Percentiles rank a stretch among this genome's conserved stretches.
These are phyloP conservation scores for Coccomyxa subellipsoidea DNA, from an alignment of 163 green algal species.

Conservation along the genomic window DNA sequence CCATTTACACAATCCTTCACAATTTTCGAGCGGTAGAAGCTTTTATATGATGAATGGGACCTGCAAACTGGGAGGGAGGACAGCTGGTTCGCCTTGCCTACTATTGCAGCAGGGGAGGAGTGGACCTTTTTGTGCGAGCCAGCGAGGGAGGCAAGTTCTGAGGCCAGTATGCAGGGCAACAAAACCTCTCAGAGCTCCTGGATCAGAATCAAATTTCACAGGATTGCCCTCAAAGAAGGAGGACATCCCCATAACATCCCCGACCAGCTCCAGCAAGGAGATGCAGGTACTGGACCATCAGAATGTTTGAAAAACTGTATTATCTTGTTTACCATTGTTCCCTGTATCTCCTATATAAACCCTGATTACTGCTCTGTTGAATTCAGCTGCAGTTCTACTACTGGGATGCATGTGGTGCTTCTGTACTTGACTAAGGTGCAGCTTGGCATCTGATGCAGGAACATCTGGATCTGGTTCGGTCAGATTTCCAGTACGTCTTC, in stretches of 20 bases:
- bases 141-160: not conserved
- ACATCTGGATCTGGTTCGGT: constrained; percentile 19
- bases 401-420: not conserved
- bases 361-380: not conserved
- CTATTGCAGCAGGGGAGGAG: not conserved
- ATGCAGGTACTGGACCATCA: constrained; percentile 18
- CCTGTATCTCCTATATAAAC: not conserved
- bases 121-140: not conserved
- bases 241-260: not conserved
- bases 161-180: not conserved
- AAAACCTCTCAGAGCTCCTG: not conserved
- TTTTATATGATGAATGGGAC: too few relatives aligned
- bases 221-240: not conserved
- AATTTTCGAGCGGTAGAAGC: too few relatives aligned
- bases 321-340: not conserved
- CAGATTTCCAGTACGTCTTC: constrained; percentile 21
- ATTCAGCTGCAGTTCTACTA: not conserved
- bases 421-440: too few relatives aligned
- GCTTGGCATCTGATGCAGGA: constrained; percentile 18
- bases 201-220: constrained; percentile 15
- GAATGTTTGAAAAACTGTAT: not conserved
- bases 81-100: too few relatives aligned
- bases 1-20: too few relatives aligned
- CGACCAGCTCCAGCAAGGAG: not conserved
- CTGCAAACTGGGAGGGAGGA: too few relatives aligned